Evolutionary conservation across 1,284 basidiomycete genomes (phyloP).

Genomic region (Somion occarium): DNA sequence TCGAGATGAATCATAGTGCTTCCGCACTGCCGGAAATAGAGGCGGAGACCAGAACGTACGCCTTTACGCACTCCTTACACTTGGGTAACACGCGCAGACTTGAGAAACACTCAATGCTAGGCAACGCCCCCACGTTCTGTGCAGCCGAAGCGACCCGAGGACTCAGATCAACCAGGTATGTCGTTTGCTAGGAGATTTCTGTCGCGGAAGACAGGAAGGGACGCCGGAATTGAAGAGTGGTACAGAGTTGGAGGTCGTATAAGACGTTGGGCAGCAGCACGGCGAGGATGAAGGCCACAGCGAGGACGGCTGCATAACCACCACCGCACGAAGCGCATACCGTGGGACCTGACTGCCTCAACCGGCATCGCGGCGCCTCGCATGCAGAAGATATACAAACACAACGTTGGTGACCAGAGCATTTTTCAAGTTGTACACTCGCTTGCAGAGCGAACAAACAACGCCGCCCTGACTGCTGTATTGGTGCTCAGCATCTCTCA

Average conservation of each 20-base stretch:
- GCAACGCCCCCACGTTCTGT: not conserved
- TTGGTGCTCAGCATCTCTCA: not conserved
- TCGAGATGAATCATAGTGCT: slow-evolving; percentile 55
- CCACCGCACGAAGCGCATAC: not conserved
- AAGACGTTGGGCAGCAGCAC: not conserved
- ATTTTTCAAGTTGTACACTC: not conserved
- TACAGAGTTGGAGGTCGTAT: not conserved
- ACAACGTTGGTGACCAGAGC: too few species aligned
- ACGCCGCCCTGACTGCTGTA: not conserved
- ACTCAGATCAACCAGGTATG: not conserved
- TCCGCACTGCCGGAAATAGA: slow-evolving; percentile 24
- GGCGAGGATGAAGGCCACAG: not conserved
- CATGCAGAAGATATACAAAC: too few species aligned
- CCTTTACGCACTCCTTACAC: not conserved
- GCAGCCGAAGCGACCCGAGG: not conserved
- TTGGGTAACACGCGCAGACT: not conserved
- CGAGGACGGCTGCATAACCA: not conserved
- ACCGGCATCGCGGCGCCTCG: not conserved
- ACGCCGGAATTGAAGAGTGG: not conserved
- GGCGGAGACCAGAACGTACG: slow-evolving; percentile 19
- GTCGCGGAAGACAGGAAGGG: not conserved
- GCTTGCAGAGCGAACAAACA: not conserved
- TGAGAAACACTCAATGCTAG: not conserved
- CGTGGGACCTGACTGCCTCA: not conserved
- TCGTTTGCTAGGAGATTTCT: not conserved